A percentile compares a stretch with the other conserved stretches of the same genome.
phyloP scores from a whole-genome alignment of 1,284 basidiomycete genomes.

The Ganoderma leucocontextum region DNA sequence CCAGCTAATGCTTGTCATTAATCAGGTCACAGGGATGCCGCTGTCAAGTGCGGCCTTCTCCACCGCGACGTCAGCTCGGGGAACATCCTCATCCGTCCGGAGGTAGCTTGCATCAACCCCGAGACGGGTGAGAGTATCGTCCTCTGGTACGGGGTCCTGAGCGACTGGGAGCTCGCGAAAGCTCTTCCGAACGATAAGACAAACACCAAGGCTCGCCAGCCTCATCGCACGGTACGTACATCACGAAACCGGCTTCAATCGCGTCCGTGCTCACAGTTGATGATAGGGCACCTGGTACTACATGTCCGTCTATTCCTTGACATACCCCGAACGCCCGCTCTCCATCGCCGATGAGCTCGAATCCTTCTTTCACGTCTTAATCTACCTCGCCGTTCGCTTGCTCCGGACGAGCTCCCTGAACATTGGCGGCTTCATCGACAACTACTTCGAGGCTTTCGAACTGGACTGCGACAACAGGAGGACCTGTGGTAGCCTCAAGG shows the following conservation, averaged over 20 bases:
- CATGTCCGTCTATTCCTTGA: conserved; percentile 17
- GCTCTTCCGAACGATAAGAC: background rate
- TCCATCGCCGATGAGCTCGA: conserved; percentile 23
- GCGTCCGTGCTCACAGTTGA: background rate
- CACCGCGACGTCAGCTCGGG: background rate
- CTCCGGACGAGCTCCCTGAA: background rate
- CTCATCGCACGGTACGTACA: conserved; percentile 14
- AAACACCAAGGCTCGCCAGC: background rate
- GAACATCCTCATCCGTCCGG: conserved; percentile 21
- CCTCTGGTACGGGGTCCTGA: conserved; percentile 15
- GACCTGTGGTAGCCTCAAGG: background rate
- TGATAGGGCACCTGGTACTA: conserved; percentile 27
- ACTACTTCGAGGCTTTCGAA: conserved; percentile 11
- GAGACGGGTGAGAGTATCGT: background rate
- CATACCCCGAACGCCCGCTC: background rate
- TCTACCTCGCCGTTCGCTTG: conserved; percentile 18
- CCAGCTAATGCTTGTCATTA: background rate
- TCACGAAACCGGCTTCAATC: too few species aligned
- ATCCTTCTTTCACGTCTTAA: conserved; percentile 25
- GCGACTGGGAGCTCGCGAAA: conserved; percentile 26
- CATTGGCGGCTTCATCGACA: conserved; percentile 1
- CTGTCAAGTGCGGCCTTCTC: background rate
- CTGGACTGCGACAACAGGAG: background rate
- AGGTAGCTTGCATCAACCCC: background rate
- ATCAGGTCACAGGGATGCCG: conserved; percentile 5